Conservation (phyloP, 768 basidiomycete species). For the Tylopilus balloui region DNA sequence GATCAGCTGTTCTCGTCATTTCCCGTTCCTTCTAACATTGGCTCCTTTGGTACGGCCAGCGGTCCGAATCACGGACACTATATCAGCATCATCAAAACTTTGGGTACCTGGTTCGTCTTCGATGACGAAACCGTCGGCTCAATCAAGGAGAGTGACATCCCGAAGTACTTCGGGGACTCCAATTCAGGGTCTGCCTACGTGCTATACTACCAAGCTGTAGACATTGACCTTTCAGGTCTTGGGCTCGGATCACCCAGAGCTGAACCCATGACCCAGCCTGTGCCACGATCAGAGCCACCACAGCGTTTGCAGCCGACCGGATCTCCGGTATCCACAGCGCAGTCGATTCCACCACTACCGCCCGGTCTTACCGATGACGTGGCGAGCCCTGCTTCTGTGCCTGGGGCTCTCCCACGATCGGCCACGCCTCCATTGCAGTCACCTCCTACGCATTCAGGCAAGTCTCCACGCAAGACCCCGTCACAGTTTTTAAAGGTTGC, state of each 20-base stretch:
- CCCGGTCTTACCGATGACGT: conserved; percentile 36
- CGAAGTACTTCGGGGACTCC: conserved; percentile 91
- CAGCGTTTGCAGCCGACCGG: conserved; percentile 16
- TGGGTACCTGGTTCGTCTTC: conserved; percentile 84
- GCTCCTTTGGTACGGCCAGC: conserved; percentile 39
- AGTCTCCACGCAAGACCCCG: conserved; percentile 23
- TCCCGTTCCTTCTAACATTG: conserved; percentile 10
- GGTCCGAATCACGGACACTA: conserved; percentile 99
- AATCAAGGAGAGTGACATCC: conserved; percentile 85
- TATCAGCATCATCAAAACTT: conserved; percentile 87
- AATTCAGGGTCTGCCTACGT: conserved; percentile 90
- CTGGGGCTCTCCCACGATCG: conserved; percentile 15
- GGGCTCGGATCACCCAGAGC: conserved; percentile 49
- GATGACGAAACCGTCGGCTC: conserved; percentile 92
- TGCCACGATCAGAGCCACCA: conserved; percentile 12
- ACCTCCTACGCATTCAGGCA: conserved; percentile 10
- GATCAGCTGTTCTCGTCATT: conserved; percentile 12
- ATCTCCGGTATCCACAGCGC: conserved; percentile 25
- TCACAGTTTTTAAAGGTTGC: conserved; percentile 17
- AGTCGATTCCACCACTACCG: conserved; percentile 29
- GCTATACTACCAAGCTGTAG: conserved; percentile 92
- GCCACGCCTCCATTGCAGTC: conserved; percentile 21
- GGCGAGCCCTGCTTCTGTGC: conserved; percentile 14
- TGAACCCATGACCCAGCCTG: conserved; percentile 17
- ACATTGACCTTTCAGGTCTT: conserved; percentile 70